phyloP scores from a whole-genome alignment of 2,329 filamentous ascomycete genomes.

The Fusarium stilboides region DNA sequence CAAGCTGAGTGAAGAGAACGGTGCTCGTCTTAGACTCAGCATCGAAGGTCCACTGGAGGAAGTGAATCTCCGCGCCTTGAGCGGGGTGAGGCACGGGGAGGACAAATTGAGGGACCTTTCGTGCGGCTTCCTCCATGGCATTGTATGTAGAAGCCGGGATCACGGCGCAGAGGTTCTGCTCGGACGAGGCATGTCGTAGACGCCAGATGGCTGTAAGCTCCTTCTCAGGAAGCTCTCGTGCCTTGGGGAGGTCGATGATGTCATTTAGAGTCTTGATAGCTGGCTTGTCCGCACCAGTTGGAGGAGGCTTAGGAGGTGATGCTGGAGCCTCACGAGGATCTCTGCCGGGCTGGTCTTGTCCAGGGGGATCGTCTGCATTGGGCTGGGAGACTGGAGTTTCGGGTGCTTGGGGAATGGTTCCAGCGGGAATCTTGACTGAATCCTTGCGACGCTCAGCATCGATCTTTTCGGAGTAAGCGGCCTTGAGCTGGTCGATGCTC shows the following conservation, averaged over 20 bases:
- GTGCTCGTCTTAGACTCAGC: slow-evolving; percentile 73
- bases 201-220: slow-evolving; percentile 94
- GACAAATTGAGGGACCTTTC: slow-evolving; percentile 87
- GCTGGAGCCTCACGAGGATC: slow-evolving; percentile 27
- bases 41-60: slow-evolving; percentile 96
- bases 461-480: slow-evolving; percentile 90
- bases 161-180: slow-evolving; percentile 85
- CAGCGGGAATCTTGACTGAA: slow-evolving; percentile 62
- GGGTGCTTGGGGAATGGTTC: slow-evolving; percentile 55
- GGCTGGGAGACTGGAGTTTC: slow-evolving; percentile 56
- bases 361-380: slow-evolving; percentile 54
- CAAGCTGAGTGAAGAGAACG: slow-evolving; percentile 93
- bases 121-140: slow-evolving; percentile 79
- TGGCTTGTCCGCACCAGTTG: slow-evolving; percentile 47
- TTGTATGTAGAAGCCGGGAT: slow-evolving; percentile 82
- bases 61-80: slow-evolving; percentile 91
- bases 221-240: slow-evolving; percentile 77
- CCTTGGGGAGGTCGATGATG: slow-evolving; percentile 84
- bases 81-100: slow-evolving; percentile 82
- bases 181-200: slow-evolving; percentile 82
- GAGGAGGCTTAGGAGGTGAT: slow-evolving; percentile 27
- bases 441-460: slow-evolving; percentile 77
- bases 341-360: slow-evolving; percentile 32
- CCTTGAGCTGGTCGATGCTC: slow-evolving; percentile 82
- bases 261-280: slow-evolving; percentile 64